Evolutionary conservation across 192 early-diverging fungal genomes (phyloP).

Genomic region (Rhizophagus clarus): DNA sequence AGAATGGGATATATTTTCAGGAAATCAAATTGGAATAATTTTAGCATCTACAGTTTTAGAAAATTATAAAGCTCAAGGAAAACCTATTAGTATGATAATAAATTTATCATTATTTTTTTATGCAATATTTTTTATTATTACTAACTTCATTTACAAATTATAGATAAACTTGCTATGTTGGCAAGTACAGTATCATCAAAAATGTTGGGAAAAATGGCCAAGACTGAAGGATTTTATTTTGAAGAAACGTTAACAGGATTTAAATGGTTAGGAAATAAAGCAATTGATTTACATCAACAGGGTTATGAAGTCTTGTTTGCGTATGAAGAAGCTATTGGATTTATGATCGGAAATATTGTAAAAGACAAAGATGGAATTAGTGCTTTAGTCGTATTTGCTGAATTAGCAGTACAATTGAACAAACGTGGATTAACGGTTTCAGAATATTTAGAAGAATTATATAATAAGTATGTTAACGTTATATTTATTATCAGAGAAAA

Average conservation of each 20-base stretch:
- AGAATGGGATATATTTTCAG: conserved; percentile 81
- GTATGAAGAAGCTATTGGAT: conserved; percentile 95
- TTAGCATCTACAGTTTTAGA: conserved; percentile 69
- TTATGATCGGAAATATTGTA: conserved; percentile 77
- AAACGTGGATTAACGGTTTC: conserved; percentile 61
- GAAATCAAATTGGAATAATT: conserved; percentile 89
- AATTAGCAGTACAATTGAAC: conserved; percentile 69
- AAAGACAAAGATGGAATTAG: conserved; percentile 93
- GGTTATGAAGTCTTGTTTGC: conserved; percentile 78
- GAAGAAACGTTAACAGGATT: conserved; percentile 94
- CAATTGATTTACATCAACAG: conserved; percentile 63
- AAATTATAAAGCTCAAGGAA: conserved; percentile 50
- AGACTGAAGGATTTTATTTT: conserved; percentile 76
- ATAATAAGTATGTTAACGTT: conserved; percentile 54
- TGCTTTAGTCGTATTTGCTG: conserved; percentile 79
- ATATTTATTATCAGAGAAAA: too few species aligned
- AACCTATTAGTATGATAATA: conserved; percentile 33
- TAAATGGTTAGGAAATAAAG: conserved; percentile 92
- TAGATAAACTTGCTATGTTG: conserved; percentile 72
- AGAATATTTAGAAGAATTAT: conserved; percentile 74
- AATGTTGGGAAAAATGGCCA: conserved; percentile 76
- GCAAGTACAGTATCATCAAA: conserved; percentile 88
- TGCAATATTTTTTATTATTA: conserved; percentile 14
- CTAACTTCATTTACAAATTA: conserved; percentile 7
- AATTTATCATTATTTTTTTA: conserved; percentile 8